Evolutionary conservation across 441 rosid species (phyloP), one percentile per base, ranked within the genome.

Genomic region (Erodium texanum): DNA sequence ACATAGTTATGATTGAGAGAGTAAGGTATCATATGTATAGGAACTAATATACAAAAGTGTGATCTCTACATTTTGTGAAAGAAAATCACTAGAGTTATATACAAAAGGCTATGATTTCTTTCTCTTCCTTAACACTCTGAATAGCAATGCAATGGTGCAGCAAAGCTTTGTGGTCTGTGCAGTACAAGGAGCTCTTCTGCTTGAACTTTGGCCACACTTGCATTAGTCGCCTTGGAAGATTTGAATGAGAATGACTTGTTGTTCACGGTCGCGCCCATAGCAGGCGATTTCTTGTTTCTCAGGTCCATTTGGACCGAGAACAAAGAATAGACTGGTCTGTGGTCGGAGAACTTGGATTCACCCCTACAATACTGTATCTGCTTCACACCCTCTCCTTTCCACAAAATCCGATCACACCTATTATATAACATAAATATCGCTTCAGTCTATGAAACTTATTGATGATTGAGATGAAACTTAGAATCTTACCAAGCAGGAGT

Each of bases 401-500:
- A 88, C 74, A 88, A 34, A 72, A 88, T 84, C 59, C 93, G 41
- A 75, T 88, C 93, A 65, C 93, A 88, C 93, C 93, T 88, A 82
- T 71, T 73, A 73, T 73, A 73, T 43, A 10, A 20, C 9, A 59
- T 7, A 38, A 1, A 38, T 38, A 1, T 7, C 45, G 8, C 11
- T 0, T 38, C 45, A 38, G 11, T 38, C 8, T 10, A 38, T 10
- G 24, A 16, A 27, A 56, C 36, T 61, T 24, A 64, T n/a, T n/a
- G n/a, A n/a, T n/a, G n/a, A n/a, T n/a, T n/a, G n/a, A n/a, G n/a
- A n/a, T n/a, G n/a, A 16, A 27, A 56, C 36, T 61, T 24, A 64
- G 68, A 62, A 71, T n/a, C 76, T 76, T 82, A 93, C 97, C 97
- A 91, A 63, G 99, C 99, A 18, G 99, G 99, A 15, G 82, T 84